Conservation (phyloP, 2,329 filamentous ascomycete genomes). For the Curvularia verruculosa region DNA sequence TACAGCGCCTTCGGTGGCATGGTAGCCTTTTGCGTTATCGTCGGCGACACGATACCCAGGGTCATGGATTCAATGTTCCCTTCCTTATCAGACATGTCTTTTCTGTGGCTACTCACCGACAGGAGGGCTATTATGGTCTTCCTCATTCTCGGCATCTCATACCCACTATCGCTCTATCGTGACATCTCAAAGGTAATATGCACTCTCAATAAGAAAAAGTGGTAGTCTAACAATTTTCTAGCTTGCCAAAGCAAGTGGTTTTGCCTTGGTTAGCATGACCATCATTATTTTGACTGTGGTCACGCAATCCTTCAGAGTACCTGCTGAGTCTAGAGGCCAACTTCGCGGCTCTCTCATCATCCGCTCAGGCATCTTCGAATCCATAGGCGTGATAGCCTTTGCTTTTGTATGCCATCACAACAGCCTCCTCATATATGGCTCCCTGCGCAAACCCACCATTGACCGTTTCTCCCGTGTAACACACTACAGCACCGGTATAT, state of each 20-base stretch:
- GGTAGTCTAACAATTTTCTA: slow-evolving; percentile 53
- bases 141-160: slow-evolving; percentile 84
- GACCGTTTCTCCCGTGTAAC: slow-evolving; percentile 94
- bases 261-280: slow-evolving; percentile 91
- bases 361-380: slow-evolving; percentile 89
- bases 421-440: slow-evolving; percentile 95
- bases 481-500: slow-evolving; percentile 89
- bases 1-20: slow-evolving; percentile 88
- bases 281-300: slow-evolving; percentile 89
- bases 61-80: slow-evolving; percentile 86
- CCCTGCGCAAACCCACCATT: slow-evolving; percentile 89
- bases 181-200: slow-evolving; percentile 83
- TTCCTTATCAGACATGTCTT: slow-evolving; percentile 70
- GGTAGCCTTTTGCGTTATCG: slow-evolving; percentile 97
- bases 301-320: slow-evolving; percentile 78
- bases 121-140: slow-evolving; percentile 85
- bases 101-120: slow-evolving; percentile 82
- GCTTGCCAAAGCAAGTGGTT: slow-evolving; percentile 93
- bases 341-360: slow-evolving; percentile 75
- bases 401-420: slow-evolving; percentile 87
- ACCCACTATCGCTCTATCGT: slow-evolving; percentile 88
- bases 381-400: slow-evolving; percentile 97
- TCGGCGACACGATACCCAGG: slow-evolving; percentile 94
- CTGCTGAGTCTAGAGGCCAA: slow-evolving; percentile 72
- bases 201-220: slow-evolving; percentile 4